Evolutionary conservation across 257 asterid genomes (phyloP).

Genomic region (Cynanchum wilfordii): DNA sequence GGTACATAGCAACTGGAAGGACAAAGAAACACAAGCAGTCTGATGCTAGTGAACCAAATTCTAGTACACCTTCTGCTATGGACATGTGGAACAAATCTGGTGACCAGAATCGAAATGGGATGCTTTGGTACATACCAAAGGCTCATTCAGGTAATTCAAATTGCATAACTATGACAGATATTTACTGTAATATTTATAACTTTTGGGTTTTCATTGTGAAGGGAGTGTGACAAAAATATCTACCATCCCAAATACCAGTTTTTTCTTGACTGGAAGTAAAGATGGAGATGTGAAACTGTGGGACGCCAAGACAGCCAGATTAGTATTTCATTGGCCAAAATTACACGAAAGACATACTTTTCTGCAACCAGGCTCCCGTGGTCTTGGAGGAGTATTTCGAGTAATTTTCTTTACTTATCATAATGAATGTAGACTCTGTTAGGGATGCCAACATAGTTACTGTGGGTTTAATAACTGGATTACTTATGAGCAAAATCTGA

Average conservation of each 20-base stretch:
- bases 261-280: conserved; percentile 97
- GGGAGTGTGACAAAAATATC: conserved; percentile 86
- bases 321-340: conserved; percentile 94
- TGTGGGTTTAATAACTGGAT: neutral
- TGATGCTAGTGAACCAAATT: conserved; percentile 54
- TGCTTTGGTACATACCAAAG: conserved; percentile 99
- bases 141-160: conserved; percentile 83
- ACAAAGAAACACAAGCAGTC: conserved; percentile 72
- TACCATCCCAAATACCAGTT: conserved; percentile 83
- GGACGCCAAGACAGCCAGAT: conserved; percentile 87
- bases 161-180: neutral
- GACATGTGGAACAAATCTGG: conserved; percentile 73
- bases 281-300: conserved; percentile 99
- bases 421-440: neutral
- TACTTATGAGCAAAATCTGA: conserved; percentile 14
- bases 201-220: conserved; percentile 27
- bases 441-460: neutral
- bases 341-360: conserved; percentile 93
- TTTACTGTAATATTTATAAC: conserved; percentile 18
- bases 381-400: conserved; percentile 86
- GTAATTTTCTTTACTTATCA: conserved; percentile 34
- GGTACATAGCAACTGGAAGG: conserved; percentile 98
- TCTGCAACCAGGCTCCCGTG: conserved; percentile 82
- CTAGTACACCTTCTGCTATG: conserved; percentile 47
- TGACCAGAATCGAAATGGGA: conserved; percentile 96